These are phyloP conservation scores for Calonectria leucothoes DNA, from an alignment of 2,329 filamentous ascomycete species.

Conservation along the genomic window DNA sequence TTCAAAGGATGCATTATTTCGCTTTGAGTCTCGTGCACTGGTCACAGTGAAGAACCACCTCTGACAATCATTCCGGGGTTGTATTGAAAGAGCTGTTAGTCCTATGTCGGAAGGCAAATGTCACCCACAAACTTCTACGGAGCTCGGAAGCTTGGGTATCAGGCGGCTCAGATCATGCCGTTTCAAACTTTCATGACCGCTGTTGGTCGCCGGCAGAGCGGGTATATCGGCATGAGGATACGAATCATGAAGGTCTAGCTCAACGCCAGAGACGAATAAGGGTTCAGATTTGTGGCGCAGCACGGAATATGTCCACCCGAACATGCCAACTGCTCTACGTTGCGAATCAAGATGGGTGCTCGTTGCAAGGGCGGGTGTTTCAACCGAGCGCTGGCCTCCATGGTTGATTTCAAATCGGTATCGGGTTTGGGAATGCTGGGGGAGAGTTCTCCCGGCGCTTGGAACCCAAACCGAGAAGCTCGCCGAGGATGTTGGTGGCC, in stretches of 20 bases:
- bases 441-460: not conserved
- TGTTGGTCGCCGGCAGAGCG: conserved; percentile 13
- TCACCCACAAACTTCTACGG: not conserved
- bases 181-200: not conserved
- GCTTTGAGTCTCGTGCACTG: not conserved
- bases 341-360: not conserved
- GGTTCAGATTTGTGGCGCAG: conserved; percentile 34
- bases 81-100: not conserved
- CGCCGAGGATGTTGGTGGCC: conserved; percentile 28
- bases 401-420: conserved; percentile 4
- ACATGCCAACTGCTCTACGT: not conserved
- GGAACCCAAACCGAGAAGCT: not conserved
- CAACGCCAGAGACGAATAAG: conserved; percentile 11
- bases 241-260: not conserved
- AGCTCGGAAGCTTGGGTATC: not conserved
- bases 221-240: conserved; percentile 34
- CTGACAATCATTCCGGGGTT: not conserved
- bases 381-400: not conserved
- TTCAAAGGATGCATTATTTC: not conserved
- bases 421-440: conserved; percentile 2
- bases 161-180: not conserved
- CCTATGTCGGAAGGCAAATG: not conserved
- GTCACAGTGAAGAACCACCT: not conserved
- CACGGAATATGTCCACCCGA: not conserved
- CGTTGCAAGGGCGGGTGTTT: not conserved